These are phyloP conservation scores for Camelina hispida DNA, from an alignment of 345 rosid species.

Conservation along the genomic window DNA sequence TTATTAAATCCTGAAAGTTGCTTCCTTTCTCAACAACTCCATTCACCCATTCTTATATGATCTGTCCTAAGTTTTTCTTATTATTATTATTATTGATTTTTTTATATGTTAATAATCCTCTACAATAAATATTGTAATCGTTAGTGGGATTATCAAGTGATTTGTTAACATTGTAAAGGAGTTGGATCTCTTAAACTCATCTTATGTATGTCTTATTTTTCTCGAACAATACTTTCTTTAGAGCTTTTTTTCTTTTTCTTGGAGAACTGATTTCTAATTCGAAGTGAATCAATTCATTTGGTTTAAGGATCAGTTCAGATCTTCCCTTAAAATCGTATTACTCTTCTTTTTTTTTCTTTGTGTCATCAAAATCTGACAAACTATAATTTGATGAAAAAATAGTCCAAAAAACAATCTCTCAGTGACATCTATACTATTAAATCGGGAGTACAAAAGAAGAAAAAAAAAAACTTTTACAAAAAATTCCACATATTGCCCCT, in stretches of 20 bases:
- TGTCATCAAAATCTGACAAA: no score
- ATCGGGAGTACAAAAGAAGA: no score
- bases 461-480: no score
- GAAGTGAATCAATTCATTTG: not conserved
- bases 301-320: not conserved
- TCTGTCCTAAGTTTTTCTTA: not conserved
- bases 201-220: not conserved
- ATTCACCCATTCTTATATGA: not conserved
- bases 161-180: not conserved
- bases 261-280: not conserved
- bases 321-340: not conserved
- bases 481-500: no score
- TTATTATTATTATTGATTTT: not conserved
- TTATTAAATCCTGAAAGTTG: constrained; percentile 24
- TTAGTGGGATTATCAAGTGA: not conserved
- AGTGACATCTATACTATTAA: no score
- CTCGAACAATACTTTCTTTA: not conserved
- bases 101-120: constrained; percentile 7
- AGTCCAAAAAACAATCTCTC: no score
- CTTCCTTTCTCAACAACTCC: not conserved
- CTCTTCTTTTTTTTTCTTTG: no score
- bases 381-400: no score
- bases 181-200: not conserved
- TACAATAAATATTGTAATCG: not conserved
- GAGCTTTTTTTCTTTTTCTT: not conserved